phyloP scores from a whole-genome alignment of 2,329 filamentous ascomycete genomes.

The Exophiala spinifera region DNA sequence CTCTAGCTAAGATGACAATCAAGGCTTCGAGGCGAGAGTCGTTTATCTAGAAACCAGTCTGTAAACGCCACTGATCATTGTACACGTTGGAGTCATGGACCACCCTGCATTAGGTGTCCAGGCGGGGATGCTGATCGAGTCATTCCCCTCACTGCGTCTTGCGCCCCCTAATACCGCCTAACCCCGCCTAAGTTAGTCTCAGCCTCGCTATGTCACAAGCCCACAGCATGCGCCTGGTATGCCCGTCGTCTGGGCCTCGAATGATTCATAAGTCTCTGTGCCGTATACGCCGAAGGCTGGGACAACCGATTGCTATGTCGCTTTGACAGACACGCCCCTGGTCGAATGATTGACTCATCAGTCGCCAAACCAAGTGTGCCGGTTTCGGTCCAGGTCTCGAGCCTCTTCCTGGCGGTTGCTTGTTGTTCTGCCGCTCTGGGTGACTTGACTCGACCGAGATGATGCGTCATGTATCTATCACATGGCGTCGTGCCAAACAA shows the following conservation, averaged over 20 bases:
- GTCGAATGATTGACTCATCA: constrained; percentile 6
- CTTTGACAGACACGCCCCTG: not conserved
- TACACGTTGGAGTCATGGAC: not conserved
- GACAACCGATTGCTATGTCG: too few species aligned
- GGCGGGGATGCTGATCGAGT: not conserved
- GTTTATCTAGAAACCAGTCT: not conserved
- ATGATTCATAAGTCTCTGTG: not conserved
- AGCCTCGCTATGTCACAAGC: not conserved
- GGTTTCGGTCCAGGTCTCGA: too few species aligned
- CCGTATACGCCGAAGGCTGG: too few species aligned
- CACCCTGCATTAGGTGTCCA: too few species aligned
- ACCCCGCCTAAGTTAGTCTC: not conserved
- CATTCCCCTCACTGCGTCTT: constrained; percentile 2
- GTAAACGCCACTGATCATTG: not conserved
- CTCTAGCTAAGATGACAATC: not conserved
- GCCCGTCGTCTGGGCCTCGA: not conserved
- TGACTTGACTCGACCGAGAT: constrained; percentile 1
- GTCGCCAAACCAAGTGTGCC: not conserved
- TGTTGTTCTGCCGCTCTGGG: not conserved
- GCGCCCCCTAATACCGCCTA: not conserved
- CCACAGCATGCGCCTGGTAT: not conserved
- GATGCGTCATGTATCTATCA: not conserved
- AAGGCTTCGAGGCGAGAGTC: not conserved
- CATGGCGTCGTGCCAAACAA: not conserved
- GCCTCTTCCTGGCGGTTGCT: too few species aligned